Evolutionary conservation across 352 stramenopile genomes (phyloP).

Genomic region (Pythium biforme): DNA sequence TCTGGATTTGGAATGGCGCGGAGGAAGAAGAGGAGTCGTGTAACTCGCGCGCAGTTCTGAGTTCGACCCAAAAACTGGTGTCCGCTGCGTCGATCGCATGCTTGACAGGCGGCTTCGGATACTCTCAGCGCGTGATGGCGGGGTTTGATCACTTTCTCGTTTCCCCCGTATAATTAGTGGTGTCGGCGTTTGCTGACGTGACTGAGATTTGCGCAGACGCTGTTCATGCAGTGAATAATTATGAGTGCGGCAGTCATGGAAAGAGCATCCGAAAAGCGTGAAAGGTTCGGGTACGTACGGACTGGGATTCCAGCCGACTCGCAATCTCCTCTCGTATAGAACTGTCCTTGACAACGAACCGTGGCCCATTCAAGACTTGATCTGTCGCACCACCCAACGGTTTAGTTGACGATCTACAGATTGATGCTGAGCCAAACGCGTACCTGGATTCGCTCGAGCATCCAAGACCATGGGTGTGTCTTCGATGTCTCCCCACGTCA

Average conservation of each 20-base stretch:
- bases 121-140: conserved; percentile 28
- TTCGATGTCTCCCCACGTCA: conserved; percentile 88
- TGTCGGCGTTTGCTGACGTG: conserved; percentile 17
- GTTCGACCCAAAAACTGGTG: conserved; percentile 58
- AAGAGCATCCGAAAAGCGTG: not conserved
- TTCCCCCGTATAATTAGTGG: conserved; percentile 31
- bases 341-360: conserved; percentile 65
- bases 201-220: conserved; percentile 22
- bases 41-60: conserved; percentile 77
- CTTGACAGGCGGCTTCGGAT: conserved; percentile 57
- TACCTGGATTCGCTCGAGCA: conserved; percentile 41
- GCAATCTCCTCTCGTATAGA: conserved; percentile 68
- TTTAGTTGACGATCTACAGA: too few relatives aligned
- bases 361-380: conserved; percentile 38
- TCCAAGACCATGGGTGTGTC: conserved; percentile 66
- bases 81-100: conserved; percentile 41
- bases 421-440: not conserved
- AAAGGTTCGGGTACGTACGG: conserved; percentile 36
- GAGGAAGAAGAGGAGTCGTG: conserved; percentile 49
- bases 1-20: conserved; percentile 29
- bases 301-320: conserved; percentile 52
- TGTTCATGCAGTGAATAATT: not conserved
- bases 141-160: conserved; percentile 22
- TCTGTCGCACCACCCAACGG: conserved; percentile 28
- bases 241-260: not conserved